A percentile compares a stretch with the other conserved stretches of the same genome.
These are phyloP conservation scores for Coemansia sp. DNA, from an alignment of 192 early-diverging fungal species.

Conservation along the genomic window DNA sequence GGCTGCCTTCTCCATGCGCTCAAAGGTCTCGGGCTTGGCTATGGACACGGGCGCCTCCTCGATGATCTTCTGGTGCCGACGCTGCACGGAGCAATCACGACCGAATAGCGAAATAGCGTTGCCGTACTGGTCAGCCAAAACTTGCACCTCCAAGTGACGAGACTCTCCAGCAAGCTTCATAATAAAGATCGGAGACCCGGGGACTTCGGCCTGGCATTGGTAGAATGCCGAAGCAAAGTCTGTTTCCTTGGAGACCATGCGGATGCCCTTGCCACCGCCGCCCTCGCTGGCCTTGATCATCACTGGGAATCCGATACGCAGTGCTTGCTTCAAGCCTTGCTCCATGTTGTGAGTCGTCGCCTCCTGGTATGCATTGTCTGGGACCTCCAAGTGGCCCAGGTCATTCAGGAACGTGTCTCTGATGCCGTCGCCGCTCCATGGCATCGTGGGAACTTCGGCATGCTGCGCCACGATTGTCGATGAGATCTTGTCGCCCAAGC, in stretches of 20 bases:
- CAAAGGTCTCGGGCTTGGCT: constrained; percentile 74
- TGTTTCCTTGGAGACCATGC: constrained; percentile 78
- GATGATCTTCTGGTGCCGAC: constrained; percentile 98
- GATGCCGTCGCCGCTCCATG: constrained; percentile 91
- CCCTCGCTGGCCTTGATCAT: constrained; percentile 99
- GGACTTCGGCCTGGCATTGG: constrained; percentile 93
- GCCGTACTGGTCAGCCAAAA: constrained; percentile 94
- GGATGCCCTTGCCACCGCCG: constrained; percentile 98
- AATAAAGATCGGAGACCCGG: constrained; percentile 97
- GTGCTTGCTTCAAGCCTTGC: constrained; percentile 82
- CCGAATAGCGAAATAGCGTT: constrained; percentile 99
- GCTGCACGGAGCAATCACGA: constrained; percentile 97
- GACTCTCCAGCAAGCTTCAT: constrained; percentile 97
- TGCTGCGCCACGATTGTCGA: constrained; percentile 99
- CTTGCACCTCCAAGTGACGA: constrained; percentile 96
- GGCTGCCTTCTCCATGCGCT: constrained; percentile 95
- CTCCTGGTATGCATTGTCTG: constrained; percentile 74
- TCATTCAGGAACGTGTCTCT: constrained; percentile 68
- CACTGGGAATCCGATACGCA: constrained; percentile 92
- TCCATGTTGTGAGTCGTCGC: constrained; percentile 87
- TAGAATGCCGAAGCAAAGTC: constrained; percentile 77
- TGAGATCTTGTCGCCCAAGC: constrained; percentile 99
- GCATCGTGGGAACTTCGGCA: constrained; percentile 94
- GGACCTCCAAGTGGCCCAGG: constrained; percentile 77
- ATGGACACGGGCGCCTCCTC: constrained; percentile 96